Base-by-base conservation (phyloP, 139 green algal species). In the Chlorella vulgaris region DNA sequence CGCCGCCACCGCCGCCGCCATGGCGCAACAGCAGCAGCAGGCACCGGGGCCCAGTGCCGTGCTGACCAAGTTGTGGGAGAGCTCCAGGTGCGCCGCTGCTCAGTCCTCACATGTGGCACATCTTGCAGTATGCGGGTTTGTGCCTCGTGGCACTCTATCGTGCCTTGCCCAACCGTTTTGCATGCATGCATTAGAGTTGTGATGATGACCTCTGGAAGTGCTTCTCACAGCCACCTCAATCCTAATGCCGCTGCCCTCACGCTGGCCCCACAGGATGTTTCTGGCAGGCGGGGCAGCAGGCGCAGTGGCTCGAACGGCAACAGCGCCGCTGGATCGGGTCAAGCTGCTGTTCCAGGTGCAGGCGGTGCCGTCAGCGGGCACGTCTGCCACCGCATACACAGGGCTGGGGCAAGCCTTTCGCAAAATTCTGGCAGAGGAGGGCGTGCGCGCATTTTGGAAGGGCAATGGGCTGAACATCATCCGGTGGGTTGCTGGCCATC, bases 381-480 rank as follows among this genome's bases (percentile, higher is more conserved):
- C 81, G 2, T 74, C 29, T 7, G 81, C 85, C 19, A 84, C 77
- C 1, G 85, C 90, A 31, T 98, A 98, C 90, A 98, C 95, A 7
- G 94, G 95, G 13, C 88, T 98, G 4, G 70, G 83, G 0, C 95
- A 98, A 80, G 90, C 95, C 8, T 88, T 90, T 5, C 15, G 19
- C 19, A 98, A 98, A 75, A 98, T 98, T 35, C 82, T 93, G 36
- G 84, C 87, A 43, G 95, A 98, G 79, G 95, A 98, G 80, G 95
- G 95, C 24, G 40, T 97, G 61, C 69, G 90, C 15, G 93, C 95
- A 0, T 97, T 97, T 58, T 98, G 95, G 95, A 98, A 97, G 76
- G 95, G 95, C 69, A 98, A 98, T 83, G 88, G 89, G 10, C 88
- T 92, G 33, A 98, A 98, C 82, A 93, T 98, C 69, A 91, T 98